Percentiles rank a stretch among this genome's conserved stretches.
These are phyloP conservation scores for Solanum bulbocastanum DNA, from an alignment of 257 asterid genomes.

Conservation along the genomic window DNA sequence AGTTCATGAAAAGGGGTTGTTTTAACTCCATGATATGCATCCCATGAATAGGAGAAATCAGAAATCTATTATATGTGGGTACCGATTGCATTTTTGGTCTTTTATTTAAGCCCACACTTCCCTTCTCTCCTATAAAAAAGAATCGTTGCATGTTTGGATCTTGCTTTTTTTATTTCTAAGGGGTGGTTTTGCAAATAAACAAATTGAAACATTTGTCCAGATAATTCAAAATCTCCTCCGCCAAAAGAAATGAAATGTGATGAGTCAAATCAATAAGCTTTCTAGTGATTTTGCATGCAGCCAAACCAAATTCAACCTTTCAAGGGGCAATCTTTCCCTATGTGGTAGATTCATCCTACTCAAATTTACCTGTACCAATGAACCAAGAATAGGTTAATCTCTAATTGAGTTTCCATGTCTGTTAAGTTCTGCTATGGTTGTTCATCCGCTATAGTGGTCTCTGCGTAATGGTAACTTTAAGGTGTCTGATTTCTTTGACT, in stretches of 20 bases:
- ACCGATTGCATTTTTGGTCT: not conserved
- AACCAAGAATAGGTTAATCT: not conserved
- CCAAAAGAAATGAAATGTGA: not conserved
- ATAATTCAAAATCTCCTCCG: not conserved
- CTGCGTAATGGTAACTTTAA: not conserved
- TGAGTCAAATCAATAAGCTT: not conserved
- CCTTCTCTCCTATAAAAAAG: not conserved
- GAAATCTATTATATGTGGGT: not conserved
- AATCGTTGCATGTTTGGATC: not conserved
- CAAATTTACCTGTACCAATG: not conserved
- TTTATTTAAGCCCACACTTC: not conserved
- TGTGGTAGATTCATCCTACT: not conserved
- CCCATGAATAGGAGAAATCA: not conserved
- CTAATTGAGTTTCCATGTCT: not conserved
- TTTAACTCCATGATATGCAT: not conserved
- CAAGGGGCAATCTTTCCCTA: not conserved
- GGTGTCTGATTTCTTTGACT: not conserved
- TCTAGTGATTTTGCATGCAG: not conserved
- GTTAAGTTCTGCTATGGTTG: not conserved
- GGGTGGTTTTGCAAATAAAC: not conserved
- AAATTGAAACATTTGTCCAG: not conserved
- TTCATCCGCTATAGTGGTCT: not conserved
- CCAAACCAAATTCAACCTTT: not conserved
- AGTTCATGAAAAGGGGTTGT: not conserved
- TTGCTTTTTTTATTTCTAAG: not conserved